Evolutionary conservation across 1,139 yeast species (phyloP), one percentile per base, ranked within the genome.

Genomic region (Taphrina sp.): DNA sequence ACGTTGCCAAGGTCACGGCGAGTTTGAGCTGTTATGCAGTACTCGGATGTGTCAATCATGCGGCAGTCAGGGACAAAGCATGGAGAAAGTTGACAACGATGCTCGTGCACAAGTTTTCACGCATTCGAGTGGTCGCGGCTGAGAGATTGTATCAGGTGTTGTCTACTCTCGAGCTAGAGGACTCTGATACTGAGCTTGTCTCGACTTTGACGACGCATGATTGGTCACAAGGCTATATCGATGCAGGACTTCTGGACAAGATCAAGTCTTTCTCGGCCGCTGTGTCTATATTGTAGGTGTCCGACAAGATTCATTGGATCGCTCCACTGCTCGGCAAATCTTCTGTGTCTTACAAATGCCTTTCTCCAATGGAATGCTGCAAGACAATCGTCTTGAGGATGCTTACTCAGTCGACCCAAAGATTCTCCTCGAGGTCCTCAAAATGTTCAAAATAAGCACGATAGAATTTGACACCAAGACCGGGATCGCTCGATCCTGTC

Each of bases 401-500:
- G 3, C 24, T 16, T 17, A 16, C n/a, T 24, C 31, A 57, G 22
- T 60, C 62, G 5, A 60, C 61, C 45, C 53, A 54, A 16, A 61
- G 57, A 26, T 43, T 54, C 22, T 38, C 26, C 36, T 59, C 58
- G 12, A 59, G 49, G n/a, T 22, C 46, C n/a, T 42, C 51, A 45
- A 51, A 60, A 36, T 60, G 45, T 24, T 56, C 28, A 29, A 60
- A 61, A 36, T 52, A 61, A n/a, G 58, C 51, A 33, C 60, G 31
- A 43, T 61, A 60, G 14, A 61, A 56, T 16, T 35, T 28, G 35
- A 56, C 53, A 3, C 62, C 63, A 36, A 54, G 59, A 26, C 57
- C 61, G 10, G 61, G 60, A 44, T 61, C 64, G n/a, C 33, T 52
- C 10, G 88, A 70, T 5, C 96, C 96, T 36, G 95, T 92, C 3